Percentiles rank a stretch among this genome's conserved stretches.
Conservation (phyloP, 73 alveolate species). For the Breviolum minutum region DNA sequence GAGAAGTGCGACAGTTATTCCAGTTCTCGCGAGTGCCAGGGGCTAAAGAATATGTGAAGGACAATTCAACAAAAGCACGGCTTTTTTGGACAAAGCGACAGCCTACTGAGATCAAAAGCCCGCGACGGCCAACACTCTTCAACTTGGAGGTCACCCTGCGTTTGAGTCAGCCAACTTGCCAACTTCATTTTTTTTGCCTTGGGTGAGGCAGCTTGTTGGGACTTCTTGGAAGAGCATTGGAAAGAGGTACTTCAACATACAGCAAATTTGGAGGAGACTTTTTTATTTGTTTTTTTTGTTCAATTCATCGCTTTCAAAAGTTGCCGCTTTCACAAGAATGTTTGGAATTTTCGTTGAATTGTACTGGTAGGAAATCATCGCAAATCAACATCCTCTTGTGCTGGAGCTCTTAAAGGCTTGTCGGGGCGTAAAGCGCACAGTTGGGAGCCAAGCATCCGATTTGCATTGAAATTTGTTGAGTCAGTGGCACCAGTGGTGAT, state of each 20-base stretch:
- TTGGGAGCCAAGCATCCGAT: conserved; percentile 11
- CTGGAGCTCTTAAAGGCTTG: conserved; percentile 84
- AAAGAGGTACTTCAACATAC: conserved; percentile 84
- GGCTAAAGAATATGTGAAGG: neutral
- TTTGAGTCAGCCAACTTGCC: neutral
- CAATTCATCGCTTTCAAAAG: neutral
- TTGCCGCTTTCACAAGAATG: neutral
- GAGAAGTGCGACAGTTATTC: conserved; percentile 71
- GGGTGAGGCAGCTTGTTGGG: conserved; percentile 90
- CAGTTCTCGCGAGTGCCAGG: conserved; percentile 58
- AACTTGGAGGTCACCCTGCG: conserved; percentile 31
- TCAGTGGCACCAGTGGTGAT: neutral
- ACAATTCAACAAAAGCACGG: too few species aligned
- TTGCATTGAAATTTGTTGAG: too few species aligned
- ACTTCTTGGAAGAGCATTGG: conserved; percentile 91
- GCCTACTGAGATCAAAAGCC: conserved; percentile 59
- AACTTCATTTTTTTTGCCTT: neutral
- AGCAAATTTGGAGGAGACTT: conserved; percentile 34
- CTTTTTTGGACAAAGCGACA: neutral
- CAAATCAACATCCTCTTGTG: conserved; percentile 68
- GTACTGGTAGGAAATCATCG: conserved; percentile 63
- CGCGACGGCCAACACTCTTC: conserved; percentile 84
- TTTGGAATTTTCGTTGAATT: too few species aligned
- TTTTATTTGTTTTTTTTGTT: too few species aligned
- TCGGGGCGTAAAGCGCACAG: conserved; percentile 68